Conservation (phyloP, 192 early-diverging fungal genomes). For the Backusella luteola region DNA sequence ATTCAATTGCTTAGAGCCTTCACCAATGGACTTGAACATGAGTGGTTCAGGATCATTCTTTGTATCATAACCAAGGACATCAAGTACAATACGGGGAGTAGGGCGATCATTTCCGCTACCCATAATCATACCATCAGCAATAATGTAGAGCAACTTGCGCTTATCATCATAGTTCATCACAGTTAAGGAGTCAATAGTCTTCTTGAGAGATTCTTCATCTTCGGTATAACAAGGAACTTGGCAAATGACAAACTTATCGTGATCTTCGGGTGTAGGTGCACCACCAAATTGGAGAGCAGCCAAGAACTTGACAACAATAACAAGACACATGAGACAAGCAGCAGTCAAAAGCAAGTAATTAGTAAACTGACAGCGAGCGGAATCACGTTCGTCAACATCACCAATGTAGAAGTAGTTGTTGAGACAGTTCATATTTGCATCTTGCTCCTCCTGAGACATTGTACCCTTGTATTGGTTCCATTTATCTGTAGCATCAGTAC, state of each 20-base stretch:
- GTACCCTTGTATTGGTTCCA: constrained; percentile 38
- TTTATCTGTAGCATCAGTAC: constrained; percentile 49
- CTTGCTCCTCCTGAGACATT: constrained; percentile 27
- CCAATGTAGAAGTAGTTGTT: constrained; percentile 68
- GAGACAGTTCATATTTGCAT: constrained; percentile 54
- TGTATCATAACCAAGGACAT: constrained; percentile 86
- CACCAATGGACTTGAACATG: constrained; percentile 86
- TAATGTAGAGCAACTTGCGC: constrained; percentile 84
- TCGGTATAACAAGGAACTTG: constrained; percentile 97
- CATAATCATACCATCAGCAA: constrained; percentile 93
- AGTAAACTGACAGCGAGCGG: constrained; percentile 56
- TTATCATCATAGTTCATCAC: constrained; percentile 84
- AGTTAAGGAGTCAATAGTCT: constrained; percentile 85
- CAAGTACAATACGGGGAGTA: constrained; percentile 92
- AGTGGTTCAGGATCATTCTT: constrained; percentile 76
- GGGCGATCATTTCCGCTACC: constrained; percentile 95
- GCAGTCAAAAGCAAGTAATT: constrained; percentile 67
- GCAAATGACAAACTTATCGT: constrained; percentile 96
- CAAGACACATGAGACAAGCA: constrained; percentile 69
- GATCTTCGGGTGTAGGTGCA: constrained; percentile 78
- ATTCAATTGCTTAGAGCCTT: constrained; percentile 91
- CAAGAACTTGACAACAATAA: constrained; percentile 79
- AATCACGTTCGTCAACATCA: constrained; percentile 61
- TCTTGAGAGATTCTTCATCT: constrained; percentile 79
- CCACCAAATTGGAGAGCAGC: constrained; percentile 80